phyloP scores from a whole-genome alignment of 2,329 filamentous ascomycete species.

The Alternaria longipes region DNA sequence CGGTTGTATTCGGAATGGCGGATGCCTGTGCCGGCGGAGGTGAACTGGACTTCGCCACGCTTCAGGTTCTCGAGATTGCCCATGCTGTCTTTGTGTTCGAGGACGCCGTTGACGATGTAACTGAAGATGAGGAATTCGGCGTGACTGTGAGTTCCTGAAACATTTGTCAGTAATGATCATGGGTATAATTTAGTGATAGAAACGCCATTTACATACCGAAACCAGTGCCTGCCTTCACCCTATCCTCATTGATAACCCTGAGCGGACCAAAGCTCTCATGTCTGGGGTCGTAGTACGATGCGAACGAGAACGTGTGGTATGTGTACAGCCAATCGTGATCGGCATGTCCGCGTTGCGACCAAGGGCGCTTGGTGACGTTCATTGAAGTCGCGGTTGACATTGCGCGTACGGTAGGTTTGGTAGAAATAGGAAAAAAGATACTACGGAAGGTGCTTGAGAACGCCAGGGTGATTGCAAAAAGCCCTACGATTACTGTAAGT shows the following conservation, averaged over 20 bases:
- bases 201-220: conserved; percentile 61
- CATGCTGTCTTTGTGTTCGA: conserved; percentile 90
- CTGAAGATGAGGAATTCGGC: conserved; percentile 90
- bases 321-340: conserved; percentile 90
- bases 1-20: conserved; percentile 86
- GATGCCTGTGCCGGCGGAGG: conserved; percentile 82
- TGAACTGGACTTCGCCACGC: conserved; percentile 88
- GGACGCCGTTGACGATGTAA: conserved; percentile 84
- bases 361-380: conserved; percentile 79
- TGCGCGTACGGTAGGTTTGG: conserved; percentile 45
- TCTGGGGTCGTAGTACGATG: conserved; percentile 71
- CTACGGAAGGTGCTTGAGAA: conserved; percentile 53
- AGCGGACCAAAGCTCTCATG: conserved; percentile 78
- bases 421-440: conserved; percentile 45
- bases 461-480: conserved; percentile 58
- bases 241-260: conserved; percentile 88
- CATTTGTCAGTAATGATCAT: not conserved
- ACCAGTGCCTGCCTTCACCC: conserved; percentile 75
- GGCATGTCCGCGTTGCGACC: conserved; percentile 74
- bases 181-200: not conserved
- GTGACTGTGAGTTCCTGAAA: conserved; percentile 75
- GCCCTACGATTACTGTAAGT: conserved; percentile 40
- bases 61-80: conserved; percentile 74
- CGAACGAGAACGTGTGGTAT: conserved; percentile 88
- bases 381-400: conserved; percentile 53